Evolutionary conservation across 2,329 filamentous ascomycete genomes (phyloP).

Genomic region (Colletotrichum noveboracense): DNA sequence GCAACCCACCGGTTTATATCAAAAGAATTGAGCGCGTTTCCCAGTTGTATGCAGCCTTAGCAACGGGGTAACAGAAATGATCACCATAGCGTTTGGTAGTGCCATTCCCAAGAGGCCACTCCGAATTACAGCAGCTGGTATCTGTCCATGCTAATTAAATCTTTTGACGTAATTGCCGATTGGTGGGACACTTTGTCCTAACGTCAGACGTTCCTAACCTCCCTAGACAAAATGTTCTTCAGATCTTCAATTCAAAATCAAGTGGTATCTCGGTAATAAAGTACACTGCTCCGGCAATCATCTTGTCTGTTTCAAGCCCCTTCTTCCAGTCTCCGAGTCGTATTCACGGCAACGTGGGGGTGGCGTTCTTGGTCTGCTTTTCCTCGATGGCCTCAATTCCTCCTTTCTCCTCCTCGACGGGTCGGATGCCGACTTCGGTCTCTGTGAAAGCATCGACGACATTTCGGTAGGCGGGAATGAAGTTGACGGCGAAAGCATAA

Average conservation of each 20-base stretch:
- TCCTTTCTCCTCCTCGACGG: conserved; percentile 17
- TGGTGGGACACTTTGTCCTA: background rate
- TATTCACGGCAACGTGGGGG: background rate
- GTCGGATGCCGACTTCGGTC: conserved; percentile 46
- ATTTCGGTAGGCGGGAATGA: conserved; percentile 65
- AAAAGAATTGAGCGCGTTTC: background rate
- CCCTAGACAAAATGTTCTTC: background rate
- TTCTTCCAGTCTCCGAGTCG: no score
- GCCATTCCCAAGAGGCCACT: background rate
- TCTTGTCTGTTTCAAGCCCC: no score
- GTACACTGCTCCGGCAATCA: background rate
- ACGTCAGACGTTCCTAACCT: background rate
- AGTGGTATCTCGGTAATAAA: background rate
- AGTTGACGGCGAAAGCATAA: conserved; percentile 69
- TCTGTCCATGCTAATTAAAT: background rate
- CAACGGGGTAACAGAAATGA: background rate
- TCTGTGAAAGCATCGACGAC: conserved; percentile 64
- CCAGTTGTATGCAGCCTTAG: background rate
- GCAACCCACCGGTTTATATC: background rate
- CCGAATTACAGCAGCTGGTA: background rate
- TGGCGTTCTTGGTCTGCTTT: conserved; percentile 1
- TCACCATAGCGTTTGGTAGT: background rate
- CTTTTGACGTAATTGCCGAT: background rate
- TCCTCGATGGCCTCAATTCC: conserved; percentile 10
- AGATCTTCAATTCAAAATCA: background rate